Base-by-base conservation (phyloP, 192 early-diverging fungal genomes). In the Chytriomyces sp. region DNA sequence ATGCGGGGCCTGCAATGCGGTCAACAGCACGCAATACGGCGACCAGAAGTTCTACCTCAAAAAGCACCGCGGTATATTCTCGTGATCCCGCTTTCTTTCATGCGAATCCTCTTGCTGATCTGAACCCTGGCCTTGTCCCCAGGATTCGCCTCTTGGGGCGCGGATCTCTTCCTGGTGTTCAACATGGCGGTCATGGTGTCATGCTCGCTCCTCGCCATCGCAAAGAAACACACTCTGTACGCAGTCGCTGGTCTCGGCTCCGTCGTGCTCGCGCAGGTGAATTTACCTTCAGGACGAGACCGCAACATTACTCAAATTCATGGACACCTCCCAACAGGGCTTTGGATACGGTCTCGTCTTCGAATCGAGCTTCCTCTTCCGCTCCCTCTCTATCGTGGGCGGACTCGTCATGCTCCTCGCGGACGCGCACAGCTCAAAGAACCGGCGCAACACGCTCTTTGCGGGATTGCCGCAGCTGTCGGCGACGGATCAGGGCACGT, bases 281-380 rank as follows among this genome's bases (percentile, higher is more conserved):
- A n/a, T n/a, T n/a, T n/a, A n/a, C n/a, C n/a, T n/a, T n/a, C n/a
- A n/a, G n/a, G n/a, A n/a, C n/a, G n/a, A n/a, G n/a, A n/a, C n/a
- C n/a, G n/a, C n/a, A n/a, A n/a, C n/a, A n/a, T n/a, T n/a, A n/a
- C n/a, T n/a, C n/a, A n/a, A n/a, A n/a, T n/a, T n/a, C n/a, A n/a
- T n/a, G n/a, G n/a, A n/a, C n/a, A n/a, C n/a, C n/a, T n/a, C n/a
- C n/a, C n/a, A n/a, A n/a, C n/a, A 49, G 22, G 91, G 92, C 26
- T 78, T 99, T 73, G 96, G 93, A 5, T 99, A 99, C 77, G 96
- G 96, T 17, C 84, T 99, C 62, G 85, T 96, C 44, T 95, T 95
- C 73, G 91, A 99, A 77, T 63, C 91, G 44, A 82, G 82, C 61
- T 96, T 98, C 78, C 92, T 99, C 72, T 79, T 98, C 68, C 93